phyloP scores from a whole-genome alignment of 306 rosid genomes.

The Cicer judaicum region DNA sequence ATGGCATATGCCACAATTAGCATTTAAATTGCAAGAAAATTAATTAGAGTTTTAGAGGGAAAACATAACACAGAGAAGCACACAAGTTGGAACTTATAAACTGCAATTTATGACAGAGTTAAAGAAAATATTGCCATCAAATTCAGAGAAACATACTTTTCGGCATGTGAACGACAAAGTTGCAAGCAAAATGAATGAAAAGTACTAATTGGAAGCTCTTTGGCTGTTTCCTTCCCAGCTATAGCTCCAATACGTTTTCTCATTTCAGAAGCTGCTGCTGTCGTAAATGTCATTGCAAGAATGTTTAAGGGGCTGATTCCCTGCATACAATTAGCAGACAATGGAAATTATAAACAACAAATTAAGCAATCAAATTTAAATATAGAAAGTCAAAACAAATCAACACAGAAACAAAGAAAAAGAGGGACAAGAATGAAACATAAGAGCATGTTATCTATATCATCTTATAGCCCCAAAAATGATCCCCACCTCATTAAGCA shows the following conservation, averaged over 20 bases:
- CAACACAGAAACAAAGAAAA: constrained; percentile 19
- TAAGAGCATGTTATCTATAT: constrained; percentile 22
- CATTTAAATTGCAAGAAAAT: constrained; percentile 29
- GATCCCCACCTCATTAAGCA: constrained; percentile 77
- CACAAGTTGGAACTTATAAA: constrained; percentile 31
- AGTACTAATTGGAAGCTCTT: constrained; percentile 89
- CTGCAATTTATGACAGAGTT: constrained; percentile 1
- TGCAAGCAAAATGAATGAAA: constrained; percentile 98
- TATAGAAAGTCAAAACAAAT: constrained; percentile 5
- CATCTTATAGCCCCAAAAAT: constrained; percentile 22
- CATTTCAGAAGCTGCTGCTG: constrained; percentile 97
- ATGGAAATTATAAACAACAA: constrained; percentile 35
- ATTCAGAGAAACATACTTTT: constrained; percentile 63
- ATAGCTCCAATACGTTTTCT: constrained; percentile 87
- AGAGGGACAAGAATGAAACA: constrained; percentile 27
- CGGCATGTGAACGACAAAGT: constrained; percentile 90
- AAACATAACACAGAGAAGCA: constrained; percentile 32
- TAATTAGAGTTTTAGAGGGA: constrained; percentile 21
- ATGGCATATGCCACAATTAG: constrained; percentile 12
- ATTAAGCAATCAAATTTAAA: constrained; percentile 31
- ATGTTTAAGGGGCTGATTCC: constrained; percentile 75
- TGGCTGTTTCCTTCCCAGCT: constrained; percentile 78
- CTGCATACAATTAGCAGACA: constrained; percentile 49
- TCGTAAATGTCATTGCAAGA: constrained; percentile 95
- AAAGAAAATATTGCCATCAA: constrained; percentile 31